phyloP scores from a whole-genome alignment of 2,329 filamentous ascomycete genomes.

The Cordyceps militaris region DNA sequence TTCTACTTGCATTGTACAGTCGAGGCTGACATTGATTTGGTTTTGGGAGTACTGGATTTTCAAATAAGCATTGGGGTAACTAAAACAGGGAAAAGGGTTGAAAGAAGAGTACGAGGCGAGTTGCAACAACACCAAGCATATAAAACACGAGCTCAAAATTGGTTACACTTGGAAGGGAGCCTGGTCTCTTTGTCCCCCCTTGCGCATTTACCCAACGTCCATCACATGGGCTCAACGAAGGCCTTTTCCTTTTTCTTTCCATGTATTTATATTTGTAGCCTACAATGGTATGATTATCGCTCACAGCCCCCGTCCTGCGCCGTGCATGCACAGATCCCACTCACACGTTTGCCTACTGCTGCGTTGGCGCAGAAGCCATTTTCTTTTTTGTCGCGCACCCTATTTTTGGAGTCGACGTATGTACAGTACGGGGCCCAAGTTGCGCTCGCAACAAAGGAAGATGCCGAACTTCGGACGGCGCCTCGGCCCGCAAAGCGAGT shows the following conservation, averaged over 20 bases:
- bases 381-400: too few relatives aligned
- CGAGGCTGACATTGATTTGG: not conserved
- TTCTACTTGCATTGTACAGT: slow-evolving; percentile 3
- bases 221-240: not conserved
- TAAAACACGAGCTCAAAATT: not conserved
- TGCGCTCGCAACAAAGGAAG: too few relatives aligned
- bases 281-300: not conserved
- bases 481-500: too few relatives aligned
- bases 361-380: too few relatives aligned
- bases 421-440: too few relatives aligned
- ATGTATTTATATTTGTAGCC: not conserved
- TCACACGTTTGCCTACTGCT: too few relatives aligned
- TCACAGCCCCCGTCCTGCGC: not conserved
- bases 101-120: not conserved
- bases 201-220: not conserved
- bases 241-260: not conserved
- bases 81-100: not conserved
- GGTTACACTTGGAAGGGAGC: not conserved
- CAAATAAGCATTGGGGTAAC: not conserved
- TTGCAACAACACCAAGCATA: not conserved
- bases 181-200: not conserved
- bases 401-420: too few relatives aligned
- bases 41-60: not conserved
- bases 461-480: too few relatives aligned
- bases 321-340: not conserved